Conservation (phyloP, 768 basidiomycete genomes). For the Termitomyces sp. region DNA sequence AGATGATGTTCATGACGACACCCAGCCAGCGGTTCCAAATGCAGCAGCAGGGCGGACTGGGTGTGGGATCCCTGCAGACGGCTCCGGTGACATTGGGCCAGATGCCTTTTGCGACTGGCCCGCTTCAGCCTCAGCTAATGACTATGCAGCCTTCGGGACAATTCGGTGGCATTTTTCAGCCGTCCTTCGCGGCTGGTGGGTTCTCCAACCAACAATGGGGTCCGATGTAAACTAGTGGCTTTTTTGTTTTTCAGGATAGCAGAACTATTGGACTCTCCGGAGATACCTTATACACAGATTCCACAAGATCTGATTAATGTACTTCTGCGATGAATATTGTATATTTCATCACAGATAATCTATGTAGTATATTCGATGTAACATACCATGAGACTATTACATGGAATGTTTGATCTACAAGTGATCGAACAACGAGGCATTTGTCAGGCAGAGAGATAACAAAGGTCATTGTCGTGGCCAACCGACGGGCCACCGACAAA, state of each 20-base stretch:
- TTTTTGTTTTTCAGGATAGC: background rate
- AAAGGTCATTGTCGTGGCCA: background rate
- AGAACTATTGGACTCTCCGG: background rate
- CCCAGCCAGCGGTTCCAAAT: conserved; percentile 23
- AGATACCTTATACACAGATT: background rate
- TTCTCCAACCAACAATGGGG: conserved; percentile 30
- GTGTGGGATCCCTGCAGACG: conserved; percentile 3
- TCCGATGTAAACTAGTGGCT: conserved; percentile 20
- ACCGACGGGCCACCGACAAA: background rate
- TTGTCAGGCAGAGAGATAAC: background rate
- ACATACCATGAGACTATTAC: background rate
- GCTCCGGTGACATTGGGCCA: conserved; percentile 10
- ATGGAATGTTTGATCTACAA: background rate
- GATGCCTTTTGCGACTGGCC: background rate
- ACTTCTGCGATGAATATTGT: background rate
- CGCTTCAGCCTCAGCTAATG: background rate
- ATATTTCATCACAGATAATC: background rate
- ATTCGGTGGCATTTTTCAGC: conserved; percentile 15
- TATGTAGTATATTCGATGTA: background rate
- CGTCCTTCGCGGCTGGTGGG: conserved; percentile 6
- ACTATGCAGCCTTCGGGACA: conserved; percentile 19
- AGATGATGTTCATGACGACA: conserved; percentile 14
- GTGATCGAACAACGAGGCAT: background rate
- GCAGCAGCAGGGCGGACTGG: conserved; percentile 10
- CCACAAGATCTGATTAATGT: background rate